phyloP scores from a whole-genome alignment of 31 red algal genomes.

The Asparagopsis taxiformis region DNA sequence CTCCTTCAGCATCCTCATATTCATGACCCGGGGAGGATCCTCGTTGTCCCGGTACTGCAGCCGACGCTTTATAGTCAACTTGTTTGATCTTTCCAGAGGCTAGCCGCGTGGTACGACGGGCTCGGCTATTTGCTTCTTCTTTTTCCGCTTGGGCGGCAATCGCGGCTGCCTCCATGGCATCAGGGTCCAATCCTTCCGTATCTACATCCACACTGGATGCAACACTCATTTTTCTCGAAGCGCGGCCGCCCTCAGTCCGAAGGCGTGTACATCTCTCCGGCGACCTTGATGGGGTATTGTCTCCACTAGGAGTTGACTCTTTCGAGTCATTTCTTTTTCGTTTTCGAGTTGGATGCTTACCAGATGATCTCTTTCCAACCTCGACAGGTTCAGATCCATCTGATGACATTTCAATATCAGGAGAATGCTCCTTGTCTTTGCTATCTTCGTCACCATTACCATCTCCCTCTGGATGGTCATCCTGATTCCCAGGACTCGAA shows the following conservation, averaged over 20 bases:
- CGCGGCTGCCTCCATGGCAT: constrained; percentile 61
- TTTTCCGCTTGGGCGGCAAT: constrained; percentile 70
- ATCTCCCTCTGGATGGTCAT: too few relatives aligned
- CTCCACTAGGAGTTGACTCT: constrained; percentile 25
- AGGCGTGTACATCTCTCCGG: not conserved
- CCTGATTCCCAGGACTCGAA: too few relatives aligned
- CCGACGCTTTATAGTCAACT: constrained; percentile 69
- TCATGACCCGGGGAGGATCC: constrained; percentile 43
- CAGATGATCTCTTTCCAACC: not conserved
- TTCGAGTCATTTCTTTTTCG: constrained; percentile 20
- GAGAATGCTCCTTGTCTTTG: not conserved
- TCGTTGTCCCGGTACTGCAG: constrained; percentile 20
- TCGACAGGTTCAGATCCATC: not conserved
- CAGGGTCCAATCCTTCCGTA: constrained; percentile 55
- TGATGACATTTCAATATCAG: not conserved
- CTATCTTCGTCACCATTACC: too few relatives aligned
- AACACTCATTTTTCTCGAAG: constrained; percentile 18
- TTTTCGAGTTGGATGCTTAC: constrained; percentile 2
- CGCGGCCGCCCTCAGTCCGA: constrained; percentile 10
- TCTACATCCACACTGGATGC: constrained; percentile 9
- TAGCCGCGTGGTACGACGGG: constrained; percentile 52
- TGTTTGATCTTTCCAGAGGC: constrained; percentile 75
- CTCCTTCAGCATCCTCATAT: constrained; percentile 28
- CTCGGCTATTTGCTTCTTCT: constrained; percentile 58
- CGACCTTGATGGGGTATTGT: not conserved